A percentile compares a stretch with the other conserved stretches of the same genome.
phyloP scores from a whole-genome alignment of 164 flowering plant species.

The Chloranthus sessilifolius region DNA sequence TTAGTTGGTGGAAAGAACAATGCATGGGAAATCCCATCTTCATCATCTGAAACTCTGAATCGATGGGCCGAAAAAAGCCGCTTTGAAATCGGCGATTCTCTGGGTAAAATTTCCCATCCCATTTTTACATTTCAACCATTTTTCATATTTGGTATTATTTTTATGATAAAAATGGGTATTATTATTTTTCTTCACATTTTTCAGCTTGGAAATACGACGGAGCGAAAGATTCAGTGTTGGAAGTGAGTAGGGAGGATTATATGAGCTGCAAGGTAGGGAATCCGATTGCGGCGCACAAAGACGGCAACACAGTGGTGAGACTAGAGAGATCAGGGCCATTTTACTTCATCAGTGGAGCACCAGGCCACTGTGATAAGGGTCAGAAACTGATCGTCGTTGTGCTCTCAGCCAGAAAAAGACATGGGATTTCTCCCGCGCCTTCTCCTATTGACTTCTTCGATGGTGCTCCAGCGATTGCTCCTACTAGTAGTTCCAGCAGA shows the following conservation, averaged over 20 bases:
- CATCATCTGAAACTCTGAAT: conserved; percentile 36
- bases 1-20: conserved; percentile 40
- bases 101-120: conserved; percentile 25
- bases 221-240: conserved; percentile 41
- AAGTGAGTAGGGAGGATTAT: conserved; percentile 31
- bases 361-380: conserved; percentile 46
- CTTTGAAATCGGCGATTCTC: conserved; percentile 42
- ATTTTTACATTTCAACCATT: neutral
- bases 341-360: conserved; percentile 49
- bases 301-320: conserved; percentile 38
- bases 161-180: conserved; percentile 12
- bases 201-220: conserved; percentile 43
- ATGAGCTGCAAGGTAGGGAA: conserved; percentile 28
- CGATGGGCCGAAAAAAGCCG: conserved; percentile 42
- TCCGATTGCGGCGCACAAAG: conserved; percentile 40
- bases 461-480: conserved; percentile 40
- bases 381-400: conserved; percentile 53
- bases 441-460: conserved; percentile 36
- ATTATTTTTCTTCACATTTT: neutral
- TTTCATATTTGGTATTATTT: neutral
- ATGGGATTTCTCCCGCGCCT: conserved; percentile 36
- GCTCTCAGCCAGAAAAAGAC: conserved; percentile 21
- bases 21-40: conserved; percentile 49
- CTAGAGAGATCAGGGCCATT: conserved; percentile 41
- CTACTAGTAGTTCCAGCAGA: conserved; percentile 15